Evolutionary conservation across 2,329 filamentous ascomycete species (phyloP).

Genomic region (Beauveria pseudobassiana): DNA sequence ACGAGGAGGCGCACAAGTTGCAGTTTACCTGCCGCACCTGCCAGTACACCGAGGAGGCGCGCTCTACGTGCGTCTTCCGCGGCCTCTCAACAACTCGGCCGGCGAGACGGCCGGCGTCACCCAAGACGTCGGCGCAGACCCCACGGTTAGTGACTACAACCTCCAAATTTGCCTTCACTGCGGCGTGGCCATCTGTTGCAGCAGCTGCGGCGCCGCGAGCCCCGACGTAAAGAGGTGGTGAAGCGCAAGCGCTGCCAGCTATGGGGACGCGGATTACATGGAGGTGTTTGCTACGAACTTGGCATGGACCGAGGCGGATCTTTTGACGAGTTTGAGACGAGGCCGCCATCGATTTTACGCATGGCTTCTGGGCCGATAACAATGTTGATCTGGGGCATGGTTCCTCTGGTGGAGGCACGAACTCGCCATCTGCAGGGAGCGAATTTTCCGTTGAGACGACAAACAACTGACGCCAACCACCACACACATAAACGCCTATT

Average conservation of each 20-base stretch:
- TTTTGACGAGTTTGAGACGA: conserved; percentile 21
- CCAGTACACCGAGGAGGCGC: conserved; percentile 79
- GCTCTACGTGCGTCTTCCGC: conserved; percentile 88
- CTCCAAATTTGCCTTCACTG: conserved; percentile 39
- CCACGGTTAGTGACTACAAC: conserved; percentile 73
- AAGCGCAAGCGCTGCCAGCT: not conserved
- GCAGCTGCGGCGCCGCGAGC: conserved; percentile 27
- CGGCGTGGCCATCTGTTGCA: conserved; percentile 37
- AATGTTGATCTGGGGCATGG: not conserved
- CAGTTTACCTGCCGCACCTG: conserved; percentile 96
- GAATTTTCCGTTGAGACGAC: not conserved
- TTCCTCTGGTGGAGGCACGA: not conserved
- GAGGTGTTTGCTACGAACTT: not conserved
- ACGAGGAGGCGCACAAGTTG: conserved; percentile 72
- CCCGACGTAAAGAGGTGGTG: conserved; percentile 16
- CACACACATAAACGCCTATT: not conserved
- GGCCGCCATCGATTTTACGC: conserved; percentile 11
- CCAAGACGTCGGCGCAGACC: conserved; percentile 93
- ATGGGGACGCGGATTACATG: conserved; percentile 20
- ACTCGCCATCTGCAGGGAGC: not conserved
- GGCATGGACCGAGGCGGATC: conserved; percentile 23
- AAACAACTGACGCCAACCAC: not conserved
- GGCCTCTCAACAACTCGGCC: conserved; percentile 85
- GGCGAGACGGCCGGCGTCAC: conserved; percentile 96
- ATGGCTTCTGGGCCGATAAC: not conserved